phyloP scores from a whole-genome alignment of 2,329 filamentous ascomycete species.

The Aphanoascus verrucosus region DNA sequence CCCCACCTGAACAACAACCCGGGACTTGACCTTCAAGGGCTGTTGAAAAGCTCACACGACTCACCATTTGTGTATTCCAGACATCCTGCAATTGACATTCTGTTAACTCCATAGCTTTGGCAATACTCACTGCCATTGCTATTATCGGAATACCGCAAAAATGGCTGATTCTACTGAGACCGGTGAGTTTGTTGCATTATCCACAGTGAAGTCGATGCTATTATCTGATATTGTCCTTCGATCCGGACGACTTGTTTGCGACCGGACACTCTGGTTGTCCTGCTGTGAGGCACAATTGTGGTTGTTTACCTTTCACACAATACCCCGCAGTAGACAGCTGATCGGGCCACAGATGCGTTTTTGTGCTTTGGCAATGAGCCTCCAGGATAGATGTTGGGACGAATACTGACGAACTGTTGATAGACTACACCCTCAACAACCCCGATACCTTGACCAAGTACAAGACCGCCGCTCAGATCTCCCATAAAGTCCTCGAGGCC shows the following conservation, averaged over 20 bases:
- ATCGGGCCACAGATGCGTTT: neutral
- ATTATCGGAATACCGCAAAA: neutral
- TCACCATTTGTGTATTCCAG: neutral
- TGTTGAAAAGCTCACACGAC: conserved; percentile 9
- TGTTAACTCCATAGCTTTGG: conserved; percentile 5
- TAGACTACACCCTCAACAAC: conserved; percentile 84
- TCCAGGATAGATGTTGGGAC: neutral
- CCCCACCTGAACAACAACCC: conserved; percentile 1
- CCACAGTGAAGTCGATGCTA: neutral
- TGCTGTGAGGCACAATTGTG: too few species aligned
- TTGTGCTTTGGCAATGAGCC: neutral
- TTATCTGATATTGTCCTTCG: neutral
- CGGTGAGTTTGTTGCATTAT: conserved; percentile 14
- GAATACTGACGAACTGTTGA: neutral
- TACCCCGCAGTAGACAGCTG: neutral
- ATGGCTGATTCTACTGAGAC: conserved; percentile 18
- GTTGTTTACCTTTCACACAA: too few species aligned
- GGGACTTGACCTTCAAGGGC: neutral
- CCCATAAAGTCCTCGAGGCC: conserved; percentile 84
- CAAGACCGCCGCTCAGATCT: conserved; percentile 91
- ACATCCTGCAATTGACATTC: neutral
- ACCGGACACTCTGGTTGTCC: neutral
- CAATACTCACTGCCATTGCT: conserved; percentile 2
- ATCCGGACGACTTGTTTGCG: neutral
- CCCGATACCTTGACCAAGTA: conserved; percentile 97